Evolutionary conservation across 148 eudicot species (phyloP).

Genomic region (Polygonum maritimum): DNA sequence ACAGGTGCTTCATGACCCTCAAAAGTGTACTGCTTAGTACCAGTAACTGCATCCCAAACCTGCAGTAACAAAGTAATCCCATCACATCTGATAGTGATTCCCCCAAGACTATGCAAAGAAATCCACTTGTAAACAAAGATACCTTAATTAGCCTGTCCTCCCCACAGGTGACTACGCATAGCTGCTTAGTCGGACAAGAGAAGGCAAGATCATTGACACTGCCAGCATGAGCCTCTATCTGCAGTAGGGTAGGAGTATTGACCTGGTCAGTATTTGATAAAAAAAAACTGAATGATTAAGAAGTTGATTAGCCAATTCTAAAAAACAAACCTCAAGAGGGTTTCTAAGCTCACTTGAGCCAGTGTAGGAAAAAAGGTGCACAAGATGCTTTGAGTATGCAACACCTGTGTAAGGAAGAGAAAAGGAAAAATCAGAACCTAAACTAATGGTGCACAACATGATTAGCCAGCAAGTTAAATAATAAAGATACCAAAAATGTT

Average conservation of each 20-base stretch:
- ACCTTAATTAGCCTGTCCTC: slow-evolving; percentile 94
- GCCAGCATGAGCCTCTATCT: slow-evolving; percentile 94
- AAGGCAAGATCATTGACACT: slow-evolving; percentile 91
- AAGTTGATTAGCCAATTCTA: neutral
- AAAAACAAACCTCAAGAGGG: slow-evolving; percentile 67
- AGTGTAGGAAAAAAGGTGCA: slow-evolving; percentile 66
- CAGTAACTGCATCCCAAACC: slow-evolving; percentile 84
- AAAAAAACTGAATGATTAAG: neutral
- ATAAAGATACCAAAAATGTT: slow-evolving; percentile 42
- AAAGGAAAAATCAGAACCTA: neutral
- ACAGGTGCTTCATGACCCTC: slow-evolving; percentile 91
- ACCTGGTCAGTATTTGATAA: neutral
- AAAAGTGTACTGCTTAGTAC: slow-evolving; percentile 51
- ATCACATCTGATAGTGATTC: slow-evolving; percentile 11
- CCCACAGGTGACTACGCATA: slow-evolving; percentile 83
- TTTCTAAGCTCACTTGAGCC: slow-evolving; percentile 62
- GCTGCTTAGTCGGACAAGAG: slow-evolving; percentile 66
- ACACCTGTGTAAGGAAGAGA: slow-evolving; percentile 42
- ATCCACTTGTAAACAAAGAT: neutral
- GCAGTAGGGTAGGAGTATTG: slow-evolving; percentile 8
- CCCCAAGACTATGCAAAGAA: neutral
- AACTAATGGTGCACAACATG: neutral
- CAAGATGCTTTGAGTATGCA: slow-evolving; percentile 89
- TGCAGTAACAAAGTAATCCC: slow-evolving; percentile 18
- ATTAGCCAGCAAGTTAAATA: neutral